A percentile compares a stretch with the other conserved stretches of the same genome.
phyloP scores from a whole-genome alignment of 768 basidiomycete species.

The Macrolepiota fuliginosa region DNA sequence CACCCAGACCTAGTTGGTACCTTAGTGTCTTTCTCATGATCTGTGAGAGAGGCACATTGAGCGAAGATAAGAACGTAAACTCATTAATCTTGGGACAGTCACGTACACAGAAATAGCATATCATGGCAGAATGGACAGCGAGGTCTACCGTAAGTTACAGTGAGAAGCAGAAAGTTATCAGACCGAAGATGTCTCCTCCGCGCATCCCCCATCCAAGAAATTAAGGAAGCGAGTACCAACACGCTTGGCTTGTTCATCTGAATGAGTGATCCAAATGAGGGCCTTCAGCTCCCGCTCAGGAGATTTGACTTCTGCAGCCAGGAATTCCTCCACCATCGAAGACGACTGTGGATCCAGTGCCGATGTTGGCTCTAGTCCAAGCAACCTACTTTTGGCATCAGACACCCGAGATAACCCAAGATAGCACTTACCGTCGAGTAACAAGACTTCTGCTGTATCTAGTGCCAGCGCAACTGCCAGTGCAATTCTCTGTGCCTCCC shows the following conservation, averaged over 20 bases:
- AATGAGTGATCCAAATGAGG: constrained; percentile 87
- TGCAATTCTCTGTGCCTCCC: constrained; percentile 83
- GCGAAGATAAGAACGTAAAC: no score
- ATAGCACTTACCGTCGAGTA: constrained; percentile 66
- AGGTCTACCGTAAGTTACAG: no score
- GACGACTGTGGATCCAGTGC: constrained; percentile 76
- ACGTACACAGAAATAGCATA: no score
- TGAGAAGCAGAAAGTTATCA: background rate
- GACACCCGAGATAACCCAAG: background rate
- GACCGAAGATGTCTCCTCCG: constrained; percentile 30
- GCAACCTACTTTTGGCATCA: no score
- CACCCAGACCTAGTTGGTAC: no score
- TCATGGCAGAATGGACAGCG: no score
- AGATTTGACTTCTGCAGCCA: constrained; percentile 51
- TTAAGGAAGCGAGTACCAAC: constrained; percentile 70
- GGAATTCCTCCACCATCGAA: constrained; percentile 59
- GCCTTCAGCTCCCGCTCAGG: constrained; percentile 58
- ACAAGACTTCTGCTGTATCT: constrained; percentile 71
- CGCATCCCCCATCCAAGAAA: constrained; percentile 39
- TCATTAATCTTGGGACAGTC: no score
- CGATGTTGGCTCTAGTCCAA: constrained; percentile 75
- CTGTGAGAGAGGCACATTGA: no score
- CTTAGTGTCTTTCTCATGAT: no score
- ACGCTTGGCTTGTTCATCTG: constrained; percentile 72
- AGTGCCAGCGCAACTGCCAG: constrained; percentile 74